Evolutionary conservation across 208 protist genomes (phyloP).

Genomic region (Leishmania arabica): DNA sequence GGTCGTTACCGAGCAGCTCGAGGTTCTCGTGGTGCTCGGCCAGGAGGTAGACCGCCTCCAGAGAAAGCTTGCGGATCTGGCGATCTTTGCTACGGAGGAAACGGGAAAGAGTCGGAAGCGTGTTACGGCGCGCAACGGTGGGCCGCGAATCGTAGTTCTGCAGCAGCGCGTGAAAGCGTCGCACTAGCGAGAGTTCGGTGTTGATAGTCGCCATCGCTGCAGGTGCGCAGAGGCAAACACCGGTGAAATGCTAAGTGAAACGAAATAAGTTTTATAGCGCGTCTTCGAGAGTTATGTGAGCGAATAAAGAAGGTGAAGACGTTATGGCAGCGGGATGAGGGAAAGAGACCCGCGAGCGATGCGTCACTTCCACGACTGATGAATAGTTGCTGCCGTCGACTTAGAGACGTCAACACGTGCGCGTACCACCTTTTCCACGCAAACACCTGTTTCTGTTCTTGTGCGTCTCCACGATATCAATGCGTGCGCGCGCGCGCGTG

Average conservation of each 20-base stretch:
- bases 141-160: slow-evolving; percentile 81
- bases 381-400: not conserved
- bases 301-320: not conserved
- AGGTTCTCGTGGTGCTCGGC: slow-evolving; percentile 88
- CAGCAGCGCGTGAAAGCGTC: slow-evolving; percentile 73
- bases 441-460: not conserved
- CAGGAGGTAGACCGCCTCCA: slow-evolving; percentile 75
- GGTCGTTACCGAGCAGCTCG: slow-evolving; percentile 59
- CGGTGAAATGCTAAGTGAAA: not conserved
- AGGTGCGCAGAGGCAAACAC: not conserved
- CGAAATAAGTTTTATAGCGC: not conserved
- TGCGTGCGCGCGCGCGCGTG: not conserved
- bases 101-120: slow-evolving; percentile 74
- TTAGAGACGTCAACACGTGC: not conserved
- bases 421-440: not conserved
- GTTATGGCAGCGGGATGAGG: not conserved
- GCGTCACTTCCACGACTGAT: not conserved
- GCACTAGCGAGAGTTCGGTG: slow-evolving; percentile 79
- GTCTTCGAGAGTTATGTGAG: not conserved
- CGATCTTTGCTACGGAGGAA: slow-evolving; percentile 84
- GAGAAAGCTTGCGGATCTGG: slow-evolving; percentile 70
- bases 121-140: slow-evolving; percentile 81
- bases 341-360: not conserved
- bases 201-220: slow-evolving; percentile 60
- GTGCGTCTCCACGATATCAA: not conserved